phyloP scores from a whole-genome alignment of 2,329 filamentous ascomycete genomes.

The Fusarium tuaranense region DNA sequence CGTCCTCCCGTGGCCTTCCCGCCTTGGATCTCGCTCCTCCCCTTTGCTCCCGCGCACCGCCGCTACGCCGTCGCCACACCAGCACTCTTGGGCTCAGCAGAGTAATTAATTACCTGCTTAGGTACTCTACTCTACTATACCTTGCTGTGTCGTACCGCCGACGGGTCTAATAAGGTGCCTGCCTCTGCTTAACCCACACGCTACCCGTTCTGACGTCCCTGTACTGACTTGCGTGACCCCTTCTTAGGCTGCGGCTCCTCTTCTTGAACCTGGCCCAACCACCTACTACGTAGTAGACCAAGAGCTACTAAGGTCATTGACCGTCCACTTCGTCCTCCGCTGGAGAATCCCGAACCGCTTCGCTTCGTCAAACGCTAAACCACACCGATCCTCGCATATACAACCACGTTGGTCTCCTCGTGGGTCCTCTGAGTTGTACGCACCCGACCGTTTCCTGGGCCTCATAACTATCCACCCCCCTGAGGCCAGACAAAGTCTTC shows the following conservation, averaged over 20 bases:
- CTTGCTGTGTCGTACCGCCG: conserved; percentile 8
- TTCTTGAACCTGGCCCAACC: neutral
- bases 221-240: conserved; percentile 34
- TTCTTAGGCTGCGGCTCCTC: conserved; percentile 34
- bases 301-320: conserved; percentile 22
- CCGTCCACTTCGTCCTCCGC: conserved; percentile 25
- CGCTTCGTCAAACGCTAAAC: conserved; percentile 37
- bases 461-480: conserved; percentile 30
- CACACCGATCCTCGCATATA: conserved; percentile 37
- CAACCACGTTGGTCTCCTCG: conserved; percentile 25
- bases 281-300: conserved; percentile 8
- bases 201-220: conserved; percentile 19
- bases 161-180: neutral
- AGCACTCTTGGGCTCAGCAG: conserved; percentile 23
- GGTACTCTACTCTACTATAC: conserved; percentile 3
- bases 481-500: conserved; percentile 25
- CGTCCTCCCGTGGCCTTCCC: conserved; percentile 40
- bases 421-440: conserved; percentile 28
- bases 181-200: neutral
- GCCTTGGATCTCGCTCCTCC: conserved; percentile 39
- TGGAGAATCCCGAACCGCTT: conserved; percentile 32
- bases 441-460: conserved; percentile 16
- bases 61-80: conserved; percentile 41
- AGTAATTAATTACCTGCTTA: conserved; percentile 23
- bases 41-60: conserved; percentile 43